Conservation (phyloP, 2,329 filamentous ascomycete genomes). For the Trichoderma sp. region DNA sequence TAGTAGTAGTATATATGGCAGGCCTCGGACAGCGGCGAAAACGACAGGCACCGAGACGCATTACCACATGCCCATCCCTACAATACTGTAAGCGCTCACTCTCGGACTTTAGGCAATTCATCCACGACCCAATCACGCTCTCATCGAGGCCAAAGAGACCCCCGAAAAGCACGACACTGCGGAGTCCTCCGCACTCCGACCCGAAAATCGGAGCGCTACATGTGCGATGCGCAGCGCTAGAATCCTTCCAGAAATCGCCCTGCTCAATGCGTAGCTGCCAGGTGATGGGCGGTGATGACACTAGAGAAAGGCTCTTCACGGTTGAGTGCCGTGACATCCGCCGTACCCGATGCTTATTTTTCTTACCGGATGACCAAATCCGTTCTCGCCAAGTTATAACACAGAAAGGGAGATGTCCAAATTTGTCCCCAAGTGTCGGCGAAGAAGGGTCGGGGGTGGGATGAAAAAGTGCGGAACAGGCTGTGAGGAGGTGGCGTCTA, state of each 20-base stretch:
- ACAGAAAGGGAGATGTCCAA: not conserved
- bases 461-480: not conserved
- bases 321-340: not conserved
- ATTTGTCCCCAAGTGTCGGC: not conserved
- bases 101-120: not conserved
- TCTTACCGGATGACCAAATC: not conserved
- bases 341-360: not conserved
- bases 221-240: constrained; percentile 4
- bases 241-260: constrained; percentile 16
- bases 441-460: not conserved
- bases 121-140: not conserved
- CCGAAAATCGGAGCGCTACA: constrained; percentile 15
- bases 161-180: constrained; percentile 9
- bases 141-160: not conserved
- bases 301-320: not conserved
- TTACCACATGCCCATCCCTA: not conserved
- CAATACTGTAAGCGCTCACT: not conserved
- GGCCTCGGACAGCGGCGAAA: not conserved
- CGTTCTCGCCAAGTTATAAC: not conserved
- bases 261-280: not conserved
- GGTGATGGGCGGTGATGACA: constrained; percentile 1
- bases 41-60: not conserved
- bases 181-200: constrained; percentile 17
- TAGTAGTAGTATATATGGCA: too few relatives aligned
- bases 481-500: constrained; percentile 1